Evolutionary conservation across 495 filamentous ascomycete species (phyloP).

Genomic region (Rhypophila decipiens): DNA sequence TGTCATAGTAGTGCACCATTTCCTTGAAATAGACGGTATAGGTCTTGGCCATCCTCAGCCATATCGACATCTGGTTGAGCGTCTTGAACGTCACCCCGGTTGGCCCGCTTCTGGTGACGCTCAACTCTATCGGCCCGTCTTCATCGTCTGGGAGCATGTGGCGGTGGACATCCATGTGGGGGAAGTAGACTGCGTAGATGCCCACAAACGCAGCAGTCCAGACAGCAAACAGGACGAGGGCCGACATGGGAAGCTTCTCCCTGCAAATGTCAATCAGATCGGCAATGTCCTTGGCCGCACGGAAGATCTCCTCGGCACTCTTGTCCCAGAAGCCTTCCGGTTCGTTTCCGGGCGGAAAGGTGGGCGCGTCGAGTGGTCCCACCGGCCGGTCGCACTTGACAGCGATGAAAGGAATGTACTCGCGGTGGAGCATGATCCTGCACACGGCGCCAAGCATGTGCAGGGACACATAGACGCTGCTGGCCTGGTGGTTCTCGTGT

Average conservation of each 20-base stretch:
- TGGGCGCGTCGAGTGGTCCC: conserved; percentile 68
- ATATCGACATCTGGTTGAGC: conserved; percentile 54
- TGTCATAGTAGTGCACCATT: conserved; percentile 61
- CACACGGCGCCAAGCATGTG: conserved; percentile 75
- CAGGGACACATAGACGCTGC: conserved; percentile 68
- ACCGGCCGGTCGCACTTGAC: conserved; percentile 59
- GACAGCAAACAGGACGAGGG: conserved; percentile 72
- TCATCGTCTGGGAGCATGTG: conserved; percentile 41
- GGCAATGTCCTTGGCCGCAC: conserved; percentile 65
- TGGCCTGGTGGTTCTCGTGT: conserved; percentile 68
- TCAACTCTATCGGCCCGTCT: conserved; percentile 12
- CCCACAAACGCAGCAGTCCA: conserved; percentile 71
- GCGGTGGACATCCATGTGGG: conserved; percentile 67
- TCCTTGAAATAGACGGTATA: conserved; percentile 64
- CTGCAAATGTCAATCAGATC: conserved; percentile 66
- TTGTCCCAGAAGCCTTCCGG: conserved; percentile 62
- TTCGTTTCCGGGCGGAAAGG: conserved; percentile 47
- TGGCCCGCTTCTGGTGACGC: conserved; percentile 26
- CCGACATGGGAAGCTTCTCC: conserved; percentile 72
- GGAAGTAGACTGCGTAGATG: conserved; percentile 68
- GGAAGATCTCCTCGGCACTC: conserved; percentile 69
- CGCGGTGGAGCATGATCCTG: conserved; percentile 70
- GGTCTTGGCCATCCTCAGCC: conserved; percentile 63
- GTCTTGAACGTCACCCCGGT: conserved; percentile 35
- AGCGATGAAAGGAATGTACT: conserved; percentile 79